Percentiles rank a stretch among this genome's conserved stretches.
These are phyloP conservation scores for Russula vinacea DNA, from an alignment of 768 basidiomycete species.

Conservation along the genomic window DNA sequence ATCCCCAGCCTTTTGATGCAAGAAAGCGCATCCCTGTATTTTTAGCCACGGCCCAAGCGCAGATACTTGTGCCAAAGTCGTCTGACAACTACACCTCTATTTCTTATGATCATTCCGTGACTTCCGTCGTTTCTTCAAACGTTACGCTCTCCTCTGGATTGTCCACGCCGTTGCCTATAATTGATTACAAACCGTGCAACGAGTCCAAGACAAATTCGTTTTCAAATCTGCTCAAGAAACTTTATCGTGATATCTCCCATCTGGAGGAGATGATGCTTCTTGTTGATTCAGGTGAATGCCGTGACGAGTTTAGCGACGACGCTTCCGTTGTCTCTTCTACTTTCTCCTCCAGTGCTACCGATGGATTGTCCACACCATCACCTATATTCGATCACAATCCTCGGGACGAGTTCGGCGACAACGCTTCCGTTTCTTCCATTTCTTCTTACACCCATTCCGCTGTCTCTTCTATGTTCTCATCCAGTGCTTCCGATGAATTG, in stretches of 20 bases:
- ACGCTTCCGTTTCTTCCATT: too few relatives aligned
- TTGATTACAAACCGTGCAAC: constrained; percentile 51
- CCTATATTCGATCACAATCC: too few relatives aligned
- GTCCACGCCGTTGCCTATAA: constrained; percentile 66
- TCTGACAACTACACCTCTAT: constrained; percentile 65
- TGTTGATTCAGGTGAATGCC: constrained; percentile 54
- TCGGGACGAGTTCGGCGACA: too few relatives aligned
- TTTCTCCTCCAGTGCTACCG: too few relatives aligned
- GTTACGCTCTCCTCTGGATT: constrained; percentile 77
- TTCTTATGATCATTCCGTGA: too few relatives aligned
- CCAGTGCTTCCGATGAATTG: too few relatives aligned
- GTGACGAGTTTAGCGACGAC: too few relatives aligned
- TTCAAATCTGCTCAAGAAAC: constrained; percentile 68
- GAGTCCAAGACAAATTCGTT: constrained; percentile 61
- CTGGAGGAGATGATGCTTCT: constrained; percentile 72
- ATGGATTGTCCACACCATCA: too few relatives aligned
- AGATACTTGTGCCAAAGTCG: constrained; percentile 52
- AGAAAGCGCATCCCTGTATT: constrained; percentile 87
- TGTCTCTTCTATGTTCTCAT: too few relatives aligned
- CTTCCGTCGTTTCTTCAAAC: constrained; percentile 59
- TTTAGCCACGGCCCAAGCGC: constrained; percentile 60
- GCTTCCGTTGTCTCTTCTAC: constrained; percentile 62
- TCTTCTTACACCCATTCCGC: too few relatives aligned
- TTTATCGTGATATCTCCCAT: constrained; percentile 78
- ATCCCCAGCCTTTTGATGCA: constrained; percentile 78